These are phyloP conservation scores for Wickerhamiella dianesei DNA, from an alignment of 805 yeast species.

Conservation along the genomic window DNA sequence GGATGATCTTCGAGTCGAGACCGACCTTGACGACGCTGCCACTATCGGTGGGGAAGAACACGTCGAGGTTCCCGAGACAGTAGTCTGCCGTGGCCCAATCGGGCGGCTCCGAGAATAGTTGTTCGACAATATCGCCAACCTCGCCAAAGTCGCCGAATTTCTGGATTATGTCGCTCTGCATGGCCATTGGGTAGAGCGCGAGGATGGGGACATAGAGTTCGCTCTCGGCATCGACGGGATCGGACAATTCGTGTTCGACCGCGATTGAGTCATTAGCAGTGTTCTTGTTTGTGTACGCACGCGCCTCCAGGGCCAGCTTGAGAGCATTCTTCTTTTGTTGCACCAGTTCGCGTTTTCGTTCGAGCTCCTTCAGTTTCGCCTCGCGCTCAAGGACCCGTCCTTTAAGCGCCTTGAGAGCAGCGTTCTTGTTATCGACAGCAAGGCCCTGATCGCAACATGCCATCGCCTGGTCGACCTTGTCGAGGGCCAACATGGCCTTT, in stretches of 20 bases:
- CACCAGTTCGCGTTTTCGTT: constrained; percentile 3
- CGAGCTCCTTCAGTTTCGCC: constrained; percentile 15
- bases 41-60: constrained; percentile 64
- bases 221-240: constrained; percentile 35
- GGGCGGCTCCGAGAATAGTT: constrained; percentile 51
- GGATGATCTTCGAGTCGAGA: constrained; percentile 52
- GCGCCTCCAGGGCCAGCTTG: constrained; percentile 43
- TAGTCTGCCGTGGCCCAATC: constrained; percentile 55
- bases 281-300: constrained; percentile 28
- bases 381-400: constrained; percentile 31
- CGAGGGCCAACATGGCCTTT: constrained; percentile 60
- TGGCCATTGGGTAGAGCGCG: constrained; percentile 67
- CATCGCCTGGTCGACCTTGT: constrained; percentile 56
- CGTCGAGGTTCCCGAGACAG: constrained; percentile 44
- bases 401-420: constrained; percentile 37
- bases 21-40: constrained; percentile 86
- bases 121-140: constrained; percentile 45
- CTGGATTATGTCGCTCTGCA: constrained; percentile 71
- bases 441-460: constrained; percentile 55
- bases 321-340: constrained; percentile 22
- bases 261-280: constrained; percentile 25
- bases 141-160: constrained; percentile 62
- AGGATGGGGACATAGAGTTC: constrained; percentile 72
- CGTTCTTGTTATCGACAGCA: constrained; percentile 44
- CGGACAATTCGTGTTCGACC: constrained; percentile 17